Base-by-base conservation (phyloP, 441 rosid species). In the Flueggea neowawraea region DNA sequence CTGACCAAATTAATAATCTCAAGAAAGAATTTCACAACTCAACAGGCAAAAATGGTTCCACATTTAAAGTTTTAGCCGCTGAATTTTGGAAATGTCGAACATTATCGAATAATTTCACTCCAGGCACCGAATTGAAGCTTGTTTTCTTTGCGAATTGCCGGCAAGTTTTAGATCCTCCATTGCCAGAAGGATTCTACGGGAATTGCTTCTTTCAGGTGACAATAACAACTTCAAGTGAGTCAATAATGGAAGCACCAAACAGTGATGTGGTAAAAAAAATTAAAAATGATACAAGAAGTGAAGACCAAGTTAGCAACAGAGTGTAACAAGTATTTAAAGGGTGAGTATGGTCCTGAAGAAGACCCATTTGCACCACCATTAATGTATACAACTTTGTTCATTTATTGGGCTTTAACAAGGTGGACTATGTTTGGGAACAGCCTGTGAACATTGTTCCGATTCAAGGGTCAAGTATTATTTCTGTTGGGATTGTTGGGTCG, bases 141-240 rank as follows among this genome's bases (percentile, higher is more conserved):
- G 82, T 82, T 39, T 83, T 84, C 84, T 82, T 87, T 13, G 87
- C 88, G 4, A 87, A 83, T 62, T 76, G 85, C 49, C 81, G 85
- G 8, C 74, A 73, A 2, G 61, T 80, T 6, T 5, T 79, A 33
- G 66, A 83, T 52, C 83, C 87, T 54, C 85, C 89, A 4, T 13
- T 82, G 67, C 85, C 85, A 0, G 17, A 33, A 6, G 94, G 94
- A 3, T 87, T 87, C 75, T 87, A 87, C 31, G 88, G 93, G 4
- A 87, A 87, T 69, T 83, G 88, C 55, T 81, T 87, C 79, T 87
- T 77, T 65, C 89, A 85, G 0, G 84, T 84, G 48, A 84, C 80
- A 1, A 59, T 84, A 51, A 61, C 80, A 41, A 71, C 74, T 54
- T 65, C 78, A 6, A 68, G 75, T 13, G 72, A 75, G 16, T 59